Evolutionary conservation across 306 rosid genomes (phyloP).

Genomic region (Trichosanthes cucumerina): DNA sequence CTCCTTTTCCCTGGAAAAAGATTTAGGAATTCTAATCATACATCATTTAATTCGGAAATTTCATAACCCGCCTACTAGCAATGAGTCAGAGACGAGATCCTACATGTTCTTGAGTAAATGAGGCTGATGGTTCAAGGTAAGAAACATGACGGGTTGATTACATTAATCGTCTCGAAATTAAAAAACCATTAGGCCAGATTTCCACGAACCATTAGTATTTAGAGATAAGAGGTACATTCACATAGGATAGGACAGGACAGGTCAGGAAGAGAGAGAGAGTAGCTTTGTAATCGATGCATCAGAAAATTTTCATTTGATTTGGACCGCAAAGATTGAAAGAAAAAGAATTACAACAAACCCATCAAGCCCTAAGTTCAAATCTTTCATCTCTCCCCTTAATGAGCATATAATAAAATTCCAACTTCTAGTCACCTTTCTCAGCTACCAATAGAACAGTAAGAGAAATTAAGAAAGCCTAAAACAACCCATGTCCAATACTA

Average conservation of each 20-base stretch:
- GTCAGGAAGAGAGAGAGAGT: background rate
- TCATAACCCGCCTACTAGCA: background rate
- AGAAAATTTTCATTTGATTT: background rate
- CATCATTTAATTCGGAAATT: background rate
- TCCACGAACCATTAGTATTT: background rate
- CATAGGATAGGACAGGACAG: background rate
- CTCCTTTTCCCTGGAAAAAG: conserved; percentile 53
- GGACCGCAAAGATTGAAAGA: background rate
- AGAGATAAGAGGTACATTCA: background rate
- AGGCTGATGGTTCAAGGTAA: background rate
- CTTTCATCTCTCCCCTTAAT: background rate
- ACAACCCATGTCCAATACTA: background rate
- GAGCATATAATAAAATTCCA: background rate
- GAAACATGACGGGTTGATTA: background rate
- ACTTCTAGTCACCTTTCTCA: background rate
- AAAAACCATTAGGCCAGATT: background rate
- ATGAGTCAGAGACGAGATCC: background rate
- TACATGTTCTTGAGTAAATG: background rate
- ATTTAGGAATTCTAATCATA: conserved; percentile 1
- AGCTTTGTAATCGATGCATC: background rate
- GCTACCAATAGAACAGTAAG: background rate
- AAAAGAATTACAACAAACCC: background rate
- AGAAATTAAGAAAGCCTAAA: background rate
- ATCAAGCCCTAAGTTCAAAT: background rate
- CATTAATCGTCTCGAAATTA: background rate